Evolutionary conservation across 768 basidiomycete genomes (phyloP).

Genomic region (Lentinus tigrinus): DNA sequence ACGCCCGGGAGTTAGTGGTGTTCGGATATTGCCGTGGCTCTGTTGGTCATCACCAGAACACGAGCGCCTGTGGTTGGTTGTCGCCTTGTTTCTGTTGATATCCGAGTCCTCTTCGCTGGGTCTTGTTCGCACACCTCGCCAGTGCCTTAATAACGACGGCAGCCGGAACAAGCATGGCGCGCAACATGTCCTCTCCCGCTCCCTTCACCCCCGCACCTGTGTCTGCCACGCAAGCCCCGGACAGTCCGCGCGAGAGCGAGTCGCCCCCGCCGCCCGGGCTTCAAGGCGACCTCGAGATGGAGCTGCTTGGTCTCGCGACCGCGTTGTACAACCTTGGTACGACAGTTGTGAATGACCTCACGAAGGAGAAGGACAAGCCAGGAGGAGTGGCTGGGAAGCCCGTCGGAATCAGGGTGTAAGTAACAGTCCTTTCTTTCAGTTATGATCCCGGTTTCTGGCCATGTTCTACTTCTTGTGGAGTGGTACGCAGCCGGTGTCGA

Average conservation of each 20-base stretch:
- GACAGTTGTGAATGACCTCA: conserved; percentile 80
- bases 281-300: conserved; percentile 76
- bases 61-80: background rate
- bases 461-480: too few species aligned
- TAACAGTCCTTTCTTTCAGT: conserved; percentile 3
- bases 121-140: background rate
- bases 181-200: conserved; percentile 15
- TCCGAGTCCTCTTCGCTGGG: background rate
- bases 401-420: conserved; percentile 75
- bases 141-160: background rate
- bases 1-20: too few species aligned
- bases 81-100: background rate
- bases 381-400: conserved; percentile 60
- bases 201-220: conserved; percentile 1
- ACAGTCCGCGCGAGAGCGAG: conserved; percentile 70
- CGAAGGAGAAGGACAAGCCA: conserved; percentile 73
- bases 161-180: conserved; percentile 11
- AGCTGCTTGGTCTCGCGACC: conserved; percentile 73
- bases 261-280: conserved; percentile 66
- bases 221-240: conserved; percentile 53
- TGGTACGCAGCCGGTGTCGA: too few species aligned
- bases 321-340: conserved; percentile 80
- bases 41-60: background rate
- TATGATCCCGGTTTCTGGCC: background rate
- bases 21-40: too few species aligned